Conservation (phyloP, 805 yeast species). For the Candida ponderosae region DNA sequence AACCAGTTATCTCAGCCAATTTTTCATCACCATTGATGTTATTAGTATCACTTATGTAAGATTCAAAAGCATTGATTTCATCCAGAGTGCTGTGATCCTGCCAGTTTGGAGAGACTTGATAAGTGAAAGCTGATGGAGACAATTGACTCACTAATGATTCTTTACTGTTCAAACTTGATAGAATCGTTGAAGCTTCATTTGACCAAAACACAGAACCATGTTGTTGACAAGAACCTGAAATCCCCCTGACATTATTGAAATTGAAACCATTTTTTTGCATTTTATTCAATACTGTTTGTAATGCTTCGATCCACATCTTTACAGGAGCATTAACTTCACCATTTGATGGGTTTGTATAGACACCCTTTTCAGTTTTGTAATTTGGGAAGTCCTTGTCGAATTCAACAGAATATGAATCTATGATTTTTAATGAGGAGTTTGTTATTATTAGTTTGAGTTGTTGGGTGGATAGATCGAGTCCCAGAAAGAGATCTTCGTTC, state of each 20-base stretch:
- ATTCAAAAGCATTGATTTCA: slow-evolving; percentile 59
- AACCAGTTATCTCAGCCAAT: slow-evolving; percentile 69
- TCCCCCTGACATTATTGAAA: slow-evolving; percentile 50
- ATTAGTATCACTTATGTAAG: slow-evolving; percentile 37
- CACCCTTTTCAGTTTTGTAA: slow-evolving; percentile 72
- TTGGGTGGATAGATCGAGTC: slow-evolving; percentile 86
- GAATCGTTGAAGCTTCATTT: slow-evolving; percentile 29
- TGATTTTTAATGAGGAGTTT: slow-evolving; percentile 41
- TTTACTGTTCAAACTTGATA: slow-evolving; percentile 28
- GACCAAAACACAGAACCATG: slow-evolving; percentile 90
- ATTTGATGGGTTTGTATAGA: slow-evolving; percentile 39
- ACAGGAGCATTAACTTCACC: slow-evolving; percentile 75
- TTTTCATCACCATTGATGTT: slow-evolving; percentile 37
- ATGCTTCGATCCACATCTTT: slow-evolving; percentile 82
- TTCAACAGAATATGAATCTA: slow-evolving; percentile 55
- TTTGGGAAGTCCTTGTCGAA: slow-evolving; percentile 58
- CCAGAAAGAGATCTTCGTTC: slow-evolving; percentile 34
- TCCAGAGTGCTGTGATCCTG: slow-evolving; percentile 83
- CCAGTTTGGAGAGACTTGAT: slow-evolving; percentile 80
- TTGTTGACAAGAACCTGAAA: slow-evolving; percentile 87
- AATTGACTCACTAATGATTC: slow-evolving; percentile 38
- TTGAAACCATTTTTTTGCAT: slow-evolving; percentile 48
- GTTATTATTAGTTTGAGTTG: slow-evolving; percentile 74
- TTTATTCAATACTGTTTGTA: slow-evolving; percentile 51
- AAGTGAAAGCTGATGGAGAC: slow-evolving; percentile 45